A percentile compares a stretch with the other conserved stretches of the same genome.
Conservation (phyloP, 1,284 basidiomycete species). For the Phellopilus nigrolimitatus region DNA sequence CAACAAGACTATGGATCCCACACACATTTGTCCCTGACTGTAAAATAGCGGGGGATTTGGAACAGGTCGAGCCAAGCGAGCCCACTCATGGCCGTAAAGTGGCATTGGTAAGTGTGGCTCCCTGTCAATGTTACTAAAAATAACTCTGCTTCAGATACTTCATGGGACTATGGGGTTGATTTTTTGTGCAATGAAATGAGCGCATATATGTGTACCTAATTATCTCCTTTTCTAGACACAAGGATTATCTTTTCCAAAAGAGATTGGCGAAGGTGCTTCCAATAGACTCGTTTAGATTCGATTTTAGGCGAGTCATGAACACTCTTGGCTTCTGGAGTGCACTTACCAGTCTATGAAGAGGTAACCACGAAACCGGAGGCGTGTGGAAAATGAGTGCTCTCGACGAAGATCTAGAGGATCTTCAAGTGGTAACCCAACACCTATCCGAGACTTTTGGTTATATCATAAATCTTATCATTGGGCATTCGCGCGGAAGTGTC, state of each 20-base stretch:
- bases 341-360: slow-evolving; percentile 37
- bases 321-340: background rate
- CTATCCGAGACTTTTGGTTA: slow-evolving; percentile 58
- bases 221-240: slow-evolving; percentile 48
- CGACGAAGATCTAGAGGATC: slow-evolving; percentile 55
- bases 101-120: slow-evolving; percentile 51
- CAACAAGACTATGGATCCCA: slow-evolving; percentile 51
- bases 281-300: slow-evolving; percentile 78
- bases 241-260: slow-evolving; percentile 79
- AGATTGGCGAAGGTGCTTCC: slow-evolving; percentile 64
- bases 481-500: slow-evolving; percentile 71
- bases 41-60: slow-evolving; percentile 56
- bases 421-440: slow-evolving; percentile 58
- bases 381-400: slow-evolving; percentile 54
- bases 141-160: slow-evolving; percentile 49
- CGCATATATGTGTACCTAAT: background rate
- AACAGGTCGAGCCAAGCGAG: slow-evolving; percentile 48
- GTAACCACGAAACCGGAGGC: slow-evolving; percentile 72
- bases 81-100: slow-evolving; percentile 55
- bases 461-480: slow-evolving; percentile 59
- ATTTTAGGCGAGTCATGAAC: slow-evolving; percentile 62
- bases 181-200: background rate
- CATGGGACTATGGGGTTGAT: slow-evolving; percentile 71
- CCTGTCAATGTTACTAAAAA: background rate
- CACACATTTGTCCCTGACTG: slow-evolving; percentile 46